Percentiles rank a stretch among this genome's conserved stretches.
These are phyloP conservation scores for Zygnema circumcarinatum DNA, from an alignment of 139 green algal species.

Conservation along the genomic window DNA sequence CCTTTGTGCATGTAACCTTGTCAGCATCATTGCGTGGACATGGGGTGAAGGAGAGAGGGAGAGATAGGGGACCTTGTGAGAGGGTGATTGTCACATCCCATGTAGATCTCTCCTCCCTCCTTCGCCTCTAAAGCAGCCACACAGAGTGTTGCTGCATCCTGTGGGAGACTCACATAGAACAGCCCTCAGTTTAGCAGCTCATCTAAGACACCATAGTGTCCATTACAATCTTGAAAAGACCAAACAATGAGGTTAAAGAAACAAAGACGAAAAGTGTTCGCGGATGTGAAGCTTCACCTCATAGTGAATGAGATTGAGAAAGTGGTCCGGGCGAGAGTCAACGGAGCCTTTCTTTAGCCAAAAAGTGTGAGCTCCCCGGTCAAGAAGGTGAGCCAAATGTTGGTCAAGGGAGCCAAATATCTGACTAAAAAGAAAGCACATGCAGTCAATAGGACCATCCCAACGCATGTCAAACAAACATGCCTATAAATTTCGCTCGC, in stretches of 20 bases:
- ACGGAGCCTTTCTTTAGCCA: conserved; percentile 76
- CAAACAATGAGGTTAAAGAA: no score
- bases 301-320: conserved; percentile 99
- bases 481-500: no score
- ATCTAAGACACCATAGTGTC: neutral
- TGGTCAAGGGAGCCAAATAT: conserved; percentile 87
- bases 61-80: conserved; percentile 37
- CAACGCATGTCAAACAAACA: neutral
- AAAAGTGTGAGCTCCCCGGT: conserved; percentile 90
- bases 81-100: conserved; percentile 64
- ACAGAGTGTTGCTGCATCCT: conserved; percentile 87
- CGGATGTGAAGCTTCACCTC: no score
- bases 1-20: no score
- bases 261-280: no score
- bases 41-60: neutral
- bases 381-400: conserved; percentile 77
- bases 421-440: neutral
- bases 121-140: conserved; percentile 56
- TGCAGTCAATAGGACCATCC: neutral
- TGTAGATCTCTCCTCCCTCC: conserved; percentile 34
- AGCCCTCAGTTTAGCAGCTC: neutral
- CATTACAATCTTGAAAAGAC: no score
- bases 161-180: no score
- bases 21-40: no score
- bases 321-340: conserved; percentile 46